Evolutionary conservation across 2,329 filamentous ascomycete genomes (phyloP).

Genomic region (Fusarium sterilihyphosum): DNA sequence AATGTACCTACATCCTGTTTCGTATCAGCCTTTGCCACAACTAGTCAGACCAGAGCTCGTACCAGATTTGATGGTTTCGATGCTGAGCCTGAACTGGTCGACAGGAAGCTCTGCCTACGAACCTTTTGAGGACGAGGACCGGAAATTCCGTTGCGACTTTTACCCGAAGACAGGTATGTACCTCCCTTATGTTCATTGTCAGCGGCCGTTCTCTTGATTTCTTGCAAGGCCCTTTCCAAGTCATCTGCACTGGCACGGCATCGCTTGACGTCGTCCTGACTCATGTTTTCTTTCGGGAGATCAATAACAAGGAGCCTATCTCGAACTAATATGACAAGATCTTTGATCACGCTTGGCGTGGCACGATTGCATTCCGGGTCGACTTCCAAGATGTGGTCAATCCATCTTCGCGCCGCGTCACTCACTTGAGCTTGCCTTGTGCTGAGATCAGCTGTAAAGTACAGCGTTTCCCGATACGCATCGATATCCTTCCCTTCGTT

Average conservation of each 20-base stretch:
- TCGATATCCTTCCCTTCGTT: background rate
- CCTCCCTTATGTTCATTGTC: background rate
- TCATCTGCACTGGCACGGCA: slow-evolving; percentile 3
- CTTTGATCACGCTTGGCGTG: background rate
- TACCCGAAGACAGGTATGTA: slow-evolving; percentile 6
- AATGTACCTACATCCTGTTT: slow-evolving; percentile 11
- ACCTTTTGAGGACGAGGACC: background rate
- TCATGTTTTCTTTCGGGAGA: background rate
- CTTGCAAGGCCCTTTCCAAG: background rate
- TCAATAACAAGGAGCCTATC: slow-evolving; percentile 14
- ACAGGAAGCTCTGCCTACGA: background rate
- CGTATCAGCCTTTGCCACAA: background rate
- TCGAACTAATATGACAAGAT: slow-evolving; percentile 8
- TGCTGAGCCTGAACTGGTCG: background rate
- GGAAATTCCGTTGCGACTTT: background rate
- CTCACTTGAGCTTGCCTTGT: background rate
- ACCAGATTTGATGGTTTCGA: slow-evolving; percentile 13
- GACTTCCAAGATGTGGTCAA: background rate
- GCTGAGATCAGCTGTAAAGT: background rate
- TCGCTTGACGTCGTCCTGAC: background rate
- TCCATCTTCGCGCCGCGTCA: background rate
- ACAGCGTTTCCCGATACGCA: background rate
- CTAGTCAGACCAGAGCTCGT: background rate
- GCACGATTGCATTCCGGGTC: slow-evolving; percentile 17
- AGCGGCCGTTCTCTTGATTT: background rate